Percentiles rank a stretch among this genome's conserved stretches.
phyloP scores from a whole-genome alignment of 2,329 filamentous ascomycete species.

The Cladosporium sp. region DNA sequence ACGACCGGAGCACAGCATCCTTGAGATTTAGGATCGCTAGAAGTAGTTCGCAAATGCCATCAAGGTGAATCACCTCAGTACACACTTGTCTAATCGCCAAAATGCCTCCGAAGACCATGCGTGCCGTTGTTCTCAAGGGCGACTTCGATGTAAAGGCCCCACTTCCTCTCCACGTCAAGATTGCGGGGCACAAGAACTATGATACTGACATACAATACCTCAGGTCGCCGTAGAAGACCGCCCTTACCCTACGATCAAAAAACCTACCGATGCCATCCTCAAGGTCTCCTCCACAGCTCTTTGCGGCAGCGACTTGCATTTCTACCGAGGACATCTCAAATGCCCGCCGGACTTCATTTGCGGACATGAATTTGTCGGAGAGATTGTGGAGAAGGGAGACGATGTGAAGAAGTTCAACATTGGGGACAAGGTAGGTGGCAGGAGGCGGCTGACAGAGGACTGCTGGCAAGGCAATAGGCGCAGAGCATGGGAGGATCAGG shows the following conservation, averaged over 20 bases:
- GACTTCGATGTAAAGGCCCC: conserved; percentile 50
- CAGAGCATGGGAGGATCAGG: background rate
- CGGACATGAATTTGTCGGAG: conserved; percentile 83
- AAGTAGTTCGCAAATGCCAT: background rate
- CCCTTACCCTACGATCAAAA: conserved; percentile 67
- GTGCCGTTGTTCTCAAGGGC: conserved; percentile 81
- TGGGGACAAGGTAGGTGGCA: conserved; percentile 51
- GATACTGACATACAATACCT: background rate
- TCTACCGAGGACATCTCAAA: conserved; percentile 74
- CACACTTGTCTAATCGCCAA: background rate
- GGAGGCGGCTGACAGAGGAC: background rate
- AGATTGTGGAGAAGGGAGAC: conserved; percentile 60
- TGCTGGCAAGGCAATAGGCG: background rate
- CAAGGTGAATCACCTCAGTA: background rate
- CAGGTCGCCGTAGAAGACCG: conserved; percentile 59
- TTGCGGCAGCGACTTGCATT: conserved; percentile 84
- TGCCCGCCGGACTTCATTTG: conserved; percentile 56
- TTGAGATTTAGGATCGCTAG: too few species aligned
- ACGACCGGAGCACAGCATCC: background rate
- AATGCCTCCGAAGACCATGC: conserved; percentile 56
- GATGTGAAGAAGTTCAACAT: conserved; percentile 62
- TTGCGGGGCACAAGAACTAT: background rate
- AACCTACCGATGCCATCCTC: conserved; percentile 70
- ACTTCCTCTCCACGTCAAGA: too few species aligned
- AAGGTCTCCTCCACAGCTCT: conserved; percentile 78